These are phyloP conservation scores for Calycina marina DNA, from an alignment of 2,329 filamentous ascomycete species.

Conservation along the genomic window DNA sequence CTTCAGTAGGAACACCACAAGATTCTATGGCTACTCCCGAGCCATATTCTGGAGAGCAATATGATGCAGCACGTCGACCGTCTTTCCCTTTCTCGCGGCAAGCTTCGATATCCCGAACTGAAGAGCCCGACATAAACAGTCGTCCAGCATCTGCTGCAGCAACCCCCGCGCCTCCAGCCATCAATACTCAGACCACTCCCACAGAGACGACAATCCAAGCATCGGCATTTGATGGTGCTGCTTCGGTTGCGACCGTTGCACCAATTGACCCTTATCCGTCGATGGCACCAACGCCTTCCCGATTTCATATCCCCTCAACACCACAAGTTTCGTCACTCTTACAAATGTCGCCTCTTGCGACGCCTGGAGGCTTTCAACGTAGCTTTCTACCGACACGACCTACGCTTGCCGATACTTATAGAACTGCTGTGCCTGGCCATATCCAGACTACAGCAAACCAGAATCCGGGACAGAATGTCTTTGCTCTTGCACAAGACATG, in stretches of 20 bases:
- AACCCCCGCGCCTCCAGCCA: neutral
- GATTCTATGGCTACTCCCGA: slow-evolving; percentile 15
- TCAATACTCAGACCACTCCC: neutral
- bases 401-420: neutral
- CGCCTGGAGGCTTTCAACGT: neutral
- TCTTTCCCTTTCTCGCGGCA: slow-evolving; percentile 2
- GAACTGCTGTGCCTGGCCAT: neutral
- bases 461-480: slow-evolving; percentile 1
- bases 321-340: neutral
- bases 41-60: slow-evolving; percentile 4
- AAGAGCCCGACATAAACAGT: neutral
- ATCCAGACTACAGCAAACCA: neutral
- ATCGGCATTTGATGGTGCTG: neutral
- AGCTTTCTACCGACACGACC: neutral
- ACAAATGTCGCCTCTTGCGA: neutral
- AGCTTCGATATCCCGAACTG: slow-evolving; percentile 5
- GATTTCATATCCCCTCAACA: neutral
- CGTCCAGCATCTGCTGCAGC: neutral
- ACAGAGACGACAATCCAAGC: neutral
- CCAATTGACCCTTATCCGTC: too few species aligned
- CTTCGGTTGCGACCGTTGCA: too few species aligned
- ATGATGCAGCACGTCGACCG: neutral
- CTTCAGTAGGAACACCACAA: slow-evolving; percentile 14
- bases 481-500: neutral
- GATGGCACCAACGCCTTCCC: neutral